These are phyloP conservation scores for Acmispon strigosus DNA, from an alignment of 306 rosid genomes.

Conservation along the genomic window DNA sequence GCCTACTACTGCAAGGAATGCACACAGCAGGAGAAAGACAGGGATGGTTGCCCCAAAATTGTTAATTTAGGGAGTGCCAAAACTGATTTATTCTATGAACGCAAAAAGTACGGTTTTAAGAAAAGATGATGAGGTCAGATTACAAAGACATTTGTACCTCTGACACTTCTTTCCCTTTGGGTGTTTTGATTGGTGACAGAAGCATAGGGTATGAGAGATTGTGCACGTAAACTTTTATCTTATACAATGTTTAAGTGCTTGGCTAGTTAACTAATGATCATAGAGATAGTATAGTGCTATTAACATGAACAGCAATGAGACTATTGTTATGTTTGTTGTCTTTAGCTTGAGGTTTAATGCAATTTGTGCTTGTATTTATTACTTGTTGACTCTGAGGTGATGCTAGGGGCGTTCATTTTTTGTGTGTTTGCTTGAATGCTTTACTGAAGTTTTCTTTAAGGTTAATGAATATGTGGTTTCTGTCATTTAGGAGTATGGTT, in stretches of 20 bases:
- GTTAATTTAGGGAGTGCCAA: conserved; percentile 86
- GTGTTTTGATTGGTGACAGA: neutral
- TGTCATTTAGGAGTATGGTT: too few relatives aligned
- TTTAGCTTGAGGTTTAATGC: neutral
- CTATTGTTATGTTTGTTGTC: neutral
- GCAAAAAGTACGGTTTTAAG: conserved; percentile 92
- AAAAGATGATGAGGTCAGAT: conserved; percentile 44
- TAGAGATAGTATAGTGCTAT: neutral
- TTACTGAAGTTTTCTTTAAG: too few relatives aligned
- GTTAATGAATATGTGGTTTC: too few relatives aligned
- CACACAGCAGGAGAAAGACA: conserved; percentile 91
- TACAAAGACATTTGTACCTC: neutral
- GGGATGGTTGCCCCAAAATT: conserved; percentile 93
- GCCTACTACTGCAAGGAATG: conserved; percentile 97
- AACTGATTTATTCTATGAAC: conserved; percentile 77
- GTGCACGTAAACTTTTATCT: neutral
- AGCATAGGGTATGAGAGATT: neutral
- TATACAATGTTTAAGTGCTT: neutral
- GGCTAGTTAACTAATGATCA: neutral
- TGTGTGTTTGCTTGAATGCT: too few relatives aligned
- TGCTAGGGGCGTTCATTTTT: too few relatives aligned
- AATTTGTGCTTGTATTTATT: neutral
- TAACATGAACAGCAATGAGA: neutral
- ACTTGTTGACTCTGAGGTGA: too few relatives aligned
- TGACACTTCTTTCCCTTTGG: neutral